Conservation (phyloP, 768 basidiomycete species). For the Podaxis carcinomalis region DNA sequence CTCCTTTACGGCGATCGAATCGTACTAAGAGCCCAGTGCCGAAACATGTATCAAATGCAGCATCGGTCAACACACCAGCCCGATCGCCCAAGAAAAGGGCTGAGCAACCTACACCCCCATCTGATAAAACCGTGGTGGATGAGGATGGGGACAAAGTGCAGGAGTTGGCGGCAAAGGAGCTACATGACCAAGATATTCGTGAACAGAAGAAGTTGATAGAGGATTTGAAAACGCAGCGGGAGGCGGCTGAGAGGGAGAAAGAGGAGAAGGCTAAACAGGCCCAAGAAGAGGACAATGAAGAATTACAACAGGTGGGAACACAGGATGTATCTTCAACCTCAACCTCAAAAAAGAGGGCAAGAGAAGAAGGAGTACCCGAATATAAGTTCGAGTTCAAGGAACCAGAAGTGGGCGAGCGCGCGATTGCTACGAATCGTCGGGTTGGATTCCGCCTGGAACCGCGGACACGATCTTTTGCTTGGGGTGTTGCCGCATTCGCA, state of each 20-base stretch:
- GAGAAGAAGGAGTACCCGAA: slow-evolving; percentile 51
- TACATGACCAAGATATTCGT: slow-evolving; percentile 64
- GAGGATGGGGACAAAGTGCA: slow-evolving; percentile 58
- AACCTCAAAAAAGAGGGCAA: slow-evolving; percentile 37
- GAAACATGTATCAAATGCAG: background rate
- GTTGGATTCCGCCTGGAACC: slow-evolving; percentile 57
- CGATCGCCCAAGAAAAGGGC: slow-evolving; percentile 27
- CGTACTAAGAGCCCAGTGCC: slow-evolving; percentile 18
- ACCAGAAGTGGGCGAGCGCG: slow-evolving; percentile 51
- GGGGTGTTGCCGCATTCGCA: slow-evolving; percentile 84
- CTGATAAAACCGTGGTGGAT: slow-evolving; percentile 61
- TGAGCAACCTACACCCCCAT: slow-evolving; percentile 30
- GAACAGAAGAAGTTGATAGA: slow-evolving; percentile 79
- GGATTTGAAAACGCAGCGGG: slow-evolving; percentile 63
- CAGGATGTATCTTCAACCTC: slow-evolving; percentile 23
- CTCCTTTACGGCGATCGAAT: slow-evolving; percentile 14
- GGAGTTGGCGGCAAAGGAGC: slow-evolving; percentile 53
- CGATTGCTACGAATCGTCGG: slow-evolving; percentile 59
- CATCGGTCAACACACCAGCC: slow-evolving; percentile 20
- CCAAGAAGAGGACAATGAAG: slow-evolving; percentile 19
- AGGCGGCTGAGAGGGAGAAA: slow-evolving; percentile 18
- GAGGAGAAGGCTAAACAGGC: background rate
- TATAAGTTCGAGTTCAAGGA: slow-evolving; percentile 66
- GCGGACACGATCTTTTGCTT: slow-evolving; percentile 70
- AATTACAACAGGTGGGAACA: slow-evolving; percentile 32